phyloP scores from a whole-genome alignment of 306 rosid species.

The Cicer pinnatifidum region DNA sequence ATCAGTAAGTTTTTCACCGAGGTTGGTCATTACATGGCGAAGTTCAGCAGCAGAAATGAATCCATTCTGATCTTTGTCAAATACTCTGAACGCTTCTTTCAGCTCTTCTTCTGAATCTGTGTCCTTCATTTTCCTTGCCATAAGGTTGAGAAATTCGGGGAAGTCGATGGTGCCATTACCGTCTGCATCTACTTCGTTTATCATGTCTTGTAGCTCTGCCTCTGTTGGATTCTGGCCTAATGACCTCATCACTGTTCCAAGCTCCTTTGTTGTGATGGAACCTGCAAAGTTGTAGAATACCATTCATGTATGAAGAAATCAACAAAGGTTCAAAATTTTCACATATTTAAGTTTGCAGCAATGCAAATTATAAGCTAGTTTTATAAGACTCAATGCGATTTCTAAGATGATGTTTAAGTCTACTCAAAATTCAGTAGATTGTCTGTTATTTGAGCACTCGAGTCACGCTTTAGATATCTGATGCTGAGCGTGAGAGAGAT shows the following conservation, averaged over 20 bases:
- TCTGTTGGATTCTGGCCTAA: constrained; percentile 92
- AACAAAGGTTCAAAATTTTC: too few relatives aligned
- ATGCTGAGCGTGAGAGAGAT: too few relatives aligned
- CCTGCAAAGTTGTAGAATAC: constrained; percentile 46
- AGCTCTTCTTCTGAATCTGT: constrained; percentile 90
- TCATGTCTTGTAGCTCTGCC: constrained; percentile 95
- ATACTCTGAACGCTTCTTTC: constrained; percentile 85
- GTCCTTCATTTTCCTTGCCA: constrained; percentile 95
- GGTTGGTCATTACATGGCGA: constrained; percentile 93
- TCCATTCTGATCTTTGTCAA: constrained; percentile 90
- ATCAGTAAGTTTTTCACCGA: constrained; percentile 86
- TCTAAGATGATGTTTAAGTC: too few relatives aligned
- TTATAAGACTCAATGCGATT: too few relatives aligned
- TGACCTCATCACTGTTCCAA: constrained; percentile 88
- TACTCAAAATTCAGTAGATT: too few relatives aligned
- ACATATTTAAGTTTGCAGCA: too few relatives aligned
- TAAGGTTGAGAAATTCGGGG: constrained; percentile 84
- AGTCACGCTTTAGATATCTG: too few relatives aligned
- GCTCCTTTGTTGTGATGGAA: constrained; percentile 91
- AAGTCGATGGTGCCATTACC: constrained; percentile 88
- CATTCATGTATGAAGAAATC: too few relatives aligned
- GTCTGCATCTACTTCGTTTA: constrained; percentile 85
- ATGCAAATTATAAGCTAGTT: too few relatives aligned
- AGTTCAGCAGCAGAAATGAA: constrained; percentile 93
- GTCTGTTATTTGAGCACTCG: too few relatives aligned